phyloP scores from a whole-genome alignment of 2,329 filamentous ascomycete genomes.

The Teratosphaeria gauchensis region DNA sequence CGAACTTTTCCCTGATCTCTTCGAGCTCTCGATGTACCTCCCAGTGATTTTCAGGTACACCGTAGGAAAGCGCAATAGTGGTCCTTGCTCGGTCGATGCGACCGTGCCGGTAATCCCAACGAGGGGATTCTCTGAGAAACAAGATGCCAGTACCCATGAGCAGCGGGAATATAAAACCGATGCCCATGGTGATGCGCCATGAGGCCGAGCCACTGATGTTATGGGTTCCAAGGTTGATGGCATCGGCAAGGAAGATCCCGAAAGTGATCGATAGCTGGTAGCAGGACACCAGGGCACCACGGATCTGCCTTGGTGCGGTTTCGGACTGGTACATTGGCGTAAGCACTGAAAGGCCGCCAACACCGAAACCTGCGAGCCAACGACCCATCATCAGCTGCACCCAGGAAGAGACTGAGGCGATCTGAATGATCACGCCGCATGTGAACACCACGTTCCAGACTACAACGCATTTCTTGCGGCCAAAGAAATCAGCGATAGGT shows the following conservation, averaged over 20 bases:
- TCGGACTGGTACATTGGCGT: constrained; percentile 63
- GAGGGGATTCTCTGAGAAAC: constrained; percentile 48
- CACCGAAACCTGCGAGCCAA: constrained; percentile 56
- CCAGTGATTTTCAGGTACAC: constrained; percentile 46
- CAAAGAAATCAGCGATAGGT: constrained; percentile 52
- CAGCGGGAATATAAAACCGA: constrained; percentile 48
- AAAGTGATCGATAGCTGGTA: constrained; percentile 64
- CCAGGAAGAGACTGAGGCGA: constrained; percentile 48
- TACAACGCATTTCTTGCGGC: constrained; percentile 54
- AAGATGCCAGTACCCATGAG: constrained; percentile 46
- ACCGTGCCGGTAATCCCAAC: constrained; percentile 49
- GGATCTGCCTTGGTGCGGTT: constrained; percentile 53
- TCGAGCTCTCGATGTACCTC: constrained; percentile 43
- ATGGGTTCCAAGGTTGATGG: constrained; percentile 53
- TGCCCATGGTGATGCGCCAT: constrained; percentile 56
- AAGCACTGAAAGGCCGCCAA: constrained; percentile 54
- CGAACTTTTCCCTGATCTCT: constrained; percentile 48
- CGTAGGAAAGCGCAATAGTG: constrained; percentile 47
- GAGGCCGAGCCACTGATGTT: constrained; percentile 37
- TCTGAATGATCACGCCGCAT: constrained; percentile 56
- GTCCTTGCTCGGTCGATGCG: constrained; percentile 41
- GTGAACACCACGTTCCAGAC: constrained; percentile 53
- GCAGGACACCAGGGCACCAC: constrained; percentile 52
- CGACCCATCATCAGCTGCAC: constrained; percentile 57
- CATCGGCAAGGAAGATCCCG: constrained; percentile 47